Evolutionary conservation across 352 stramenopile species (phyloP).

Genomic region (Pythium chondricola): DNA sequence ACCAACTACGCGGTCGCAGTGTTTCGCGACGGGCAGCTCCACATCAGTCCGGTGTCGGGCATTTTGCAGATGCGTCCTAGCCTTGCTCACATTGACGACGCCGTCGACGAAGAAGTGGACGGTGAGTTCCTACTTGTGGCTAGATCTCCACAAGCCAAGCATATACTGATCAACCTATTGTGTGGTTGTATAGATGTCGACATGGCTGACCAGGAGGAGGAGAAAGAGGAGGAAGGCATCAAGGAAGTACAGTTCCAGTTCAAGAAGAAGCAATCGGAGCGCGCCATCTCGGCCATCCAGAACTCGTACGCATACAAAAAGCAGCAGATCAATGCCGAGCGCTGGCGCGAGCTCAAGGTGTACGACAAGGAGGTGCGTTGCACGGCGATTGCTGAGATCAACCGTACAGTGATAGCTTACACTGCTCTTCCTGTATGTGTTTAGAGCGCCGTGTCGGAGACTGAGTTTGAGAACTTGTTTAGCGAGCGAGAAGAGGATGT

Average conservation of each 20-base stretch:
- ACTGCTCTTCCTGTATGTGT: not conserved
- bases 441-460: conserved; percentile 28
- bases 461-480: conserved; percentile 82
- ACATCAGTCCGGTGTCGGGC: conserved; percentile 59
- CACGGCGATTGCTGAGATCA: not conserved
- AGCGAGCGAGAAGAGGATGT: conserved; percentile 78
- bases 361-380: conserved; percentile 57
- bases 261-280: conserved; percentile 83
- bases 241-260: conserved; percentile 87
- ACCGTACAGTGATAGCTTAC: not conserved
- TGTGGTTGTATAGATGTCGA: conserved; percentile 28
- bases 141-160: not conserved
- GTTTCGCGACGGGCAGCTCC: conserved; percentile 74
- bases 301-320: conserved; percentile 84
- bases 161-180: no score
- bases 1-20: conserved; percentile 77
- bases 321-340: conserved; percentile 73
- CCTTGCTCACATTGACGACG: conserved; percentile 71
- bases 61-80: conserved; percentile 83
- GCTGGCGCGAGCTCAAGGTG: conserved; percentile 70
- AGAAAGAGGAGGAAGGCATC: conserved; percentile 38
- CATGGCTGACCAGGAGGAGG: conserved; percentile 46
- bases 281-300: conserved; percentile 68
- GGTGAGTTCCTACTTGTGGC: no score
- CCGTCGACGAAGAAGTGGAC: conserved; percentile 55